A percentile compares a stretch with the other conserved stretches of the same genome.
Evolutionary conservation across 2,329 filamentous ascomycete genomes (phyloP).

Genomic region (Aureobasidium zeae): DNA sequence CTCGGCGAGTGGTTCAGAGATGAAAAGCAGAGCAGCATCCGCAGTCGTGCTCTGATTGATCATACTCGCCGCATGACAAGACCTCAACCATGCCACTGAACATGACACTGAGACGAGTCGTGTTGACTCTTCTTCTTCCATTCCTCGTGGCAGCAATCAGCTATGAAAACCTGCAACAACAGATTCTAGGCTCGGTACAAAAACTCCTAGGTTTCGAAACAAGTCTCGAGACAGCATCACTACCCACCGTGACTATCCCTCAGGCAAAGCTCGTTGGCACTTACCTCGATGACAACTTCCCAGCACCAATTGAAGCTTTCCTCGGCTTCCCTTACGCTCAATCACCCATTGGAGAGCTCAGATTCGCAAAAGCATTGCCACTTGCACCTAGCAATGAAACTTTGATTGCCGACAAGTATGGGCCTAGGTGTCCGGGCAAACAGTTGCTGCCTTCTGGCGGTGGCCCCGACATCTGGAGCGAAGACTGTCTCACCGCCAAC

Average conservation of each 20-base stretch:
- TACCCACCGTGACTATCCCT: conserved; percentile 17
- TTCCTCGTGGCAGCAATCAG: background rate
- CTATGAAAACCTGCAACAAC: conserved; percentile 4
- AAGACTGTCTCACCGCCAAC: conserved; percentile 53
- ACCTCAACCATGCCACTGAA: background rate
- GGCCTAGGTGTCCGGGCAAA: conserved; percentile 23
- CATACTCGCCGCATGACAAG: too few species aligned
- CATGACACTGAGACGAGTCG: background rate
- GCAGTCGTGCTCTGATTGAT: too few species aligned
- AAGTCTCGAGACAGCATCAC: background rate
- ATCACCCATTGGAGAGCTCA: conserved; percentile 20
- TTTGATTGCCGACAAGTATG: conserved; percentile 26
- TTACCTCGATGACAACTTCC: conserved; percentile 20
- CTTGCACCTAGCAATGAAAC: conserved; percentile 29
- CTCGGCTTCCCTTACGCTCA: conserved; percentile 22
- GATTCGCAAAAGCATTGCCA: conserved; percentile 32
- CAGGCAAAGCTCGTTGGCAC: conserved; percentile 22
- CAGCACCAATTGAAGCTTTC: conserved; percentile 22
- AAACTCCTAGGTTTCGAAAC: background rate
- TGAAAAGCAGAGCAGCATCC: conserved; percentile 2
- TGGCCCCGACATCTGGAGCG: conserved; percentile 22
- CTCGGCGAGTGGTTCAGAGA: background rate
- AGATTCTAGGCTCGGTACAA: conserved; percentile 1
- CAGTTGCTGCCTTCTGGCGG: conserved; percentile 10
- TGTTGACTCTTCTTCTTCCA: background rate